These are phyloP conservation scores for Aspergillus melleus DNA, from an alignment of 2,329 filamentous ascomycete genomes.

Conservation along the genomic window DNA sequence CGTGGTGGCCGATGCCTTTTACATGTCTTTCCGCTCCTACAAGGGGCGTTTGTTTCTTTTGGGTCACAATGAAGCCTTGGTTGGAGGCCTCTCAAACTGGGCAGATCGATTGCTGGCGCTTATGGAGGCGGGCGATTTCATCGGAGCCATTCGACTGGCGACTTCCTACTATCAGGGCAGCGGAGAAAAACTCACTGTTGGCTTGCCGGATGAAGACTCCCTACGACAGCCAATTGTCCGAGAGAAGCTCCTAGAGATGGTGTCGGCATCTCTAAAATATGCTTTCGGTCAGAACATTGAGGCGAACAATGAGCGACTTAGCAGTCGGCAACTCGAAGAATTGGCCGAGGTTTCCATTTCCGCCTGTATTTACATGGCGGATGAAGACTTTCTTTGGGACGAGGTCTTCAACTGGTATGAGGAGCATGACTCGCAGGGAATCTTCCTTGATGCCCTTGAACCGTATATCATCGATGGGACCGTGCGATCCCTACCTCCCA, in stretches of 20 bases:
- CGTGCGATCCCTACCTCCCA: conserved; percentile 74
- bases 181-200: conserved; percentile 91
- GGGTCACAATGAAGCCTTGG: conserved; percentile 89
- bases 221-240: conserved; percentile 78
- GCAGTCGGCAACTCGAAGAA: conserved; percentile 67
- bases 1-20: conserved; percentile 94
- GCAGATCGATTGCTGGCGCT: conserved; percentile 88
- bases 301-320: conserved; percentile 50
- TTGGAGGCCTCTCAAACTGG: conserved; percentile 95
- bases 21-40: conserved; percentile 95
- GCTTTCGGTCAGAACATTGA: conserved; percentile 68
- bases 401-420: conserved; percentile 90
- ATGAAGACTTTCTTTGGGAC: conserved; percentile 84
- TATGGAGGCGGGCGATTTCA: conserved; percentile 96
- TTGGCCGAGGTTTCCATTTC: conserved; percentile 80
- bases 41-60: conserved; percentile 90
- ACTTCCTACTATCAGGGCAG: conserved; percentile 90
- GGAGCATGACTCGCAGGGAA: conserved; percentile 67
- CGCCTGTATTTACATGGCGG: conserved; percentile 74
- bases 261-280: conserved; percentile 86
- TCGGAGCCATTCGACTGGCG: conserved; percentile 84
- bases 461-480: conserved; percentile 79
- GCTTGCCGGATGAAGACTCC: conserved; percentile 78
- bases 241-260: conserved; percentile 89
- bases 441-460: conserved; percentile 87